Percentiles rank a stretch among this genome's conserved stretches.
Evolutionary conservation across 2,329 filamentous ascomycete genomes (phyloP).

Genomic region (Pyrenophora graminea): DNA sequence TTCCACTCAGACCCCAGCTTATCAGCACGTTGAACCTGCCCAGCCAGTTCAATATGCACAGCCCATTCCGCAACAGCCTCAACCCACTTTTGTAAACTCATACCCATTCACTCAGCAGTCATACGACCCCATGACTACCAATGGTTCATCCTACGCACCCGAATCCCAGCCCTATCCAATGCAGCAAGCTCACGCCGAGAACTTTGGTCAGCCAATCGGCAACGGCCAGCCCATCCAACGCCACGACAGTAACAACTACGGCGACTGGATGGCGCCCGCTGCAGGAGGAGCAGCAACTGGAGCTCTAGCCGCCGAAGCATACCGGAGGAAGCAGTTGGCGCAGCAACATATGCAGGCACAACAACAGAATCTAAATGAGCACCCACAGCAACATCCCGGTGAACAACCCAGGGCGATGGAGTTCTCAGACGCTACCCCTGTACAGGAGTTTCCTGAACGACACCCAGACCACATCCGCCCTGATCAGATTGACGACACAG

Average conservation of each 20-base stretch:
- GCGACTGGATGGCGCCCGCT: constrained; percentile 60
- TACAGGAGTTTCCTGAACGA: constrained; percentile 15
- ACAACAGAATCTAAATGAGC: constrained; percentile 25
- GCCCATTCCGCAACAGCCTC: constrained; percentile 17
- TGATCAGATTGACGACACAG: constrained; percentile 18
- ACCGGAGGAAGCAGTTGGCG: constrained; percentile 35
- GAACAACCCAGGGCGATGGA: constrained; percentile 6
- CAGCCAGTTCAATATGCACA: constrained; percentile 11
- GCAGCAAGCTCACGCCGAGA: constrained; percentile 2
- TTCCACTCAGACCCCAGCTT: constrained; percentile 20
- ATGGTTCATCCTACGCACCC: constrained; percentile 1
- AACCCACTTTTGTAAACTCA: constrained; percentile 21
- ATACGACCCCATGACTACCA: constrained; percentile 5
- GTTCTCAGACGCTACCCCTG: constrained; percentile 4
- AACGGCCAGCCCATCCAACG: constrained; percentile 21
- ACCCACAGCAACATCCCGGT: constrained; percentile 15
- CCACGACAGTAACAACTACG: constrained; percentile 53
- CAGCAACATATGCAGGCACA: constrained; percentile 32
- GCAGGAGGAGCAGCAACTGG: constrained; percentile 51
- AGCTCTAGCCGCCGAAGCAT: constrained; percentile 45
- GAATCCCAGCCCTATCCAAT: constrained; percentile 2
- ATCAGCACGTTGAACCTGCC: constrained; percentile 23
- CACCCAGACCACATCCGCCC: constrained; percentile 19
- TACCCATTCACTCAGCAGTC: constrained; percentile 22
- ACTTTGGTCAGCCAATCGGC: constrained; percentile 2